phyloP scores from a whole-genome alignment of 2,329 filamentous ascomycete species.

The Nemania diffusa region DNA sequence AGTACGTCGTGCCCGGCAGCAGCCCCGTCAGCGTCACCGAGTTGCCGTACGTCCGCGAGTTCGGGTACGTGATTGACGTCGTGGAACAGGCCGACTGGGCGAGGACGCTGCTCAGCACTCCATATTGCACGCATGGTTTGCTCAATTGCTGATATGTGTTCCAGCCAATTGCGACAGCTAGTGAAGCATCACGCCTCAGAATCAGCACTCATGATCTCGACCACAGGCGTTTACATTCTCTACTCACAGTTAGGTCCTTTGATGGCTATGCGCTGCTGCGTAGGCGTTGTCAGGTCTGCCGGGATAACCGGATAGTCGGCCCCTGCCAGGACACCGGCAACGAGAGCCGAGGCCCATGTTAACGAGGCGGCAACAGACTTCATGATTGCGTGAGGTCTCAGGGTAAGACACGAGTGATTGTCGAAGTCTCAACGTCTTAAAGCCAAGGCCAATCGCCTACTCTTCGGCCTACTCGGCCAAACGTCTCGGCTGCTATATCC shows the following conservation, averaged over 20 bases:
- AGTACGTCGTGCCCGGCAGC: constrained; percentile 65
- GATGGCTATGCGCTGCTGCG: constrained; percentile 64
- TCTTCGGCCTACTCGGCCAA: neutral
- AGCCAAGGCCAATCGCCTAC: neutral
- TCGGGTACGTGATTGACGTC: constrained; percentile 60
- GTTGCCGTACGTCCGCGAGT: constrained; percentile 65
- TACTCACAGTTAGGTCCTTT: constrained; percentile 59
- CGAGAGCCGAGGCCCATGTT: constrained; percentile 45
- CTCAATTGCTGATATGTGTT: constrained; percentile 63
- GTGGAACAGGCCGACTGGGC: constrained; percentile 57
- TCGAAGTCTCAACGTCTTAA: constrained; percentile 1
- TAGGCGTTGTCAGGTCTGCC: constrained; percentile 61
- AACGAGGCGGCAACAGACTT: constrained; percentile 37
- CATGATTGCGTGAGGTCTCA: constrained; percentile 39
- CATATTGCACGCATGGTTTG: constrained; percentile 63
- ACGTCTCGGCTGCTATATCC: neutral
- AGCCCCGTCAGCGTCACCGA: constrained; percentile 59
- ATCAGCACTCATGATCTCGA: constrained; percentile 8
- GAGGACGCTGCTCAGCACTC: constrained; percentile 55
- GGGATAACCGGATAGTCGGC: constrained; percentile 59
- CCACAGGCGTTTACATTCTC: neutral
- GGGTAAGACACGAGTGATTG: neutral
- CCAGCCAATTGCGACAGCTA: constrained; percentile 65
- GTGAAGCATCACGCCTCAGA: neutral
- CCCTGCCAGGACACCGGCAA: constrained; percentile 41